A percentile compares a stretch with the other conserved stretches of the same genome.
phyloP scores from a whole-genome alignment of 495 filamentous ascomycete genomes.

The Aspergillus cristatus region DNA sequence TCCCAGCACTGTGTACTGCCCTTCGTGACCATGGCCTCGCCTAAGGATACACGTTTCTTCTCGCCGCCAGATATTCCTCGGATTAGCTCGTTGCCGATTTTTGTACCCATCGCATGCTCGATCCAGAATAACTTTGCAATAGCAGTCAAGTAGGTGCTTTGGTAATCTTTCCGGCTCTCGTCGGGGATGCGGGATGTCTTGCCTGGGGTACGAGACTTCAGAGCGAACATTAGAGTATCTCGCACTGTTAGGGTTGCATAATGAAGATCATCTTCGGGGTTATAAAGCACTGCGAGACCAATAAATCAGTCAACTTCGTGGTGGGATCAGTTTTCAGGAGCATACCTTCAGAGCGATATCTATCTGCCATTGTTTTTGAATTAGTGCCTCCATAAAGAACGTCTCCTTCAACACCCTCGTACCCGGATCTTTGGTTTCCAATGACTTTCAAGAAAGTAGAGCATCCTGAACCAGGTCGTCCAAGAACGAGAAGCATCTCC shows the following conservation, averaged over 20 bases:
- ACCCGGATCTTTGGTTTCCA: slow-evolving; percentile 57
- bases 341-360: slow-evolving; percentile 54
- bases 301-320: neutral
- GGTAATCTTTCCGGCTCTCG: slow-evolving; percentile 53
- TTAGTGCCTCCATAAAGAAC: slow-evolving; percentile 57
- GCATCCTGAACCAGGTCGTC: slow-evolving; percentile 63
- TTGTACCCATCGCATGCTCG: slow-evolving; percentile 57
- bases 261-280: slow-evolving; percentile 68
- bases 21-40: slow-evolving; percentile 59
- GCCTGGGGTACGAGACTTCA: slow-evolving; percentile 58
- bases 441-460: slow-evolving; percentile 63
- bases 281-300: slow-evolving; percentile 42
- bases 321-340: too few relatives aligned
- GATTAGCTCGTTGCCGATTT: slow-evolving; percentile 57
- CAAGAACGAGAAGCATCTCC: slow-evolving; percentile 56
- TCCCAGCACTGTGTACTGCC: slow-evolving; percentile 60
- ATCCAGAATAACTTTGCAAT: slow-evolving; percentile 74
- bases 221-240: slow-evolving; percentile 61
- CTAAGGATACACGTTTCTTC: slow-evolving; percentile 63
- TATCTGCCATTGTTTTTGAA: slow-evolving; percentile 50
- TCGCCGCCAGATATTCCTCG: slow-evolving; percentile 66
- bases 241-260: slow-evolving; percentile 65
- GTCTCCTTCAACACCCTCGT: slow-evolving; percentile 51
- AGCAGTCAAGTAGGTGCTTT: slow-evolving; percentile 55
- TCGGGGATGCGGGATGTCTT: slow-evolving; percentile 49